Base-by-base conservation (phyloP, 2,329 filamentous ascomycete genomes). In the Ophiostoma perfectum region DNA sequence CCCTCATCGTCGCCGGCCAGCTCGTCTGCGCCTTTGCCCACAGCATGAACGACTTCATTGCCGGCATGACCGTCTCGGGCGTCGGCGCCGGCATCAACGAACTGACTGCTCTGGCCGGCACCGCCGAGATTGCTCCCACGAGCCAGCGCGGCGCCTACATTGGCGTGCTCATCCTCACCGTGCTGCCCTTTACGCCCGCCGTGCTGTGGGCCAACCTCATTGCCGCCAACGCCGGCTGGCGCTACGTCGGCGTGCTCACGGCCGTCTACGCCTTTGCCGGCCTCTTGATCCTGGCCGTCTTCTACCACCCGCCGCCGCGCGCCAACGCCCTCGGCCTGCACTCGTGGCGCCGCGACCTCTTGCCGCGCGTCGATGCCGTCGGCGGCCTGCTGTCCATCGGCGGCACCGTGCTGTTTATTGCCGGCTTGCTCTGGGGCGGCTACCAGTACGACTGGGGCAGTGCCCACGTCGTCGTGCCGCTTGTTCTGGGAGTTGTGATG, bases 41-140 rank as follows among this genome's bases (percentile, higher is more conserved):
- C 38, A 78, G 74, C 11, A 89, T 89, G 83, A 86, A 87, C 71
- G 76, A 79, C 41, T 87, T 88, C 70, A 89, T 90, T 72, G 83
- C 75, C 65, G 79, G 80, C 16, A 81, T 81, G 79, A 75, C 75
- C 2, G 80, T 90, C 71, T 82, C 87, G 9, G 88, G 88, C 1
- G 79, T 86, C 5, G 88, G 88, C 45, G 87, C 88, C 11, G 88
- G 88, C 14, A 83, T 90, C 70, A 88, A 87, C 72, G 88, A 90
- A 75, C 78, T 91, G 45, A 90, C 87, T 5, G 87, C 88, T 4
- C 79, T 91, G 8, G 87, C 88, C 41, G 88, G 83, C 45, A 88
- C 88, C 1, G 86, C 87, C 2, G 88, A 91, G 74, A 81, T 91
- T 70, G 89, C 87, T 0, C 88, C 89, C 1, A 85, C 85, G 27